Evolutionary conservation across 768 basidiomycete species (phyloP).

Genomic region (Leccinellum luteum): DNA sequence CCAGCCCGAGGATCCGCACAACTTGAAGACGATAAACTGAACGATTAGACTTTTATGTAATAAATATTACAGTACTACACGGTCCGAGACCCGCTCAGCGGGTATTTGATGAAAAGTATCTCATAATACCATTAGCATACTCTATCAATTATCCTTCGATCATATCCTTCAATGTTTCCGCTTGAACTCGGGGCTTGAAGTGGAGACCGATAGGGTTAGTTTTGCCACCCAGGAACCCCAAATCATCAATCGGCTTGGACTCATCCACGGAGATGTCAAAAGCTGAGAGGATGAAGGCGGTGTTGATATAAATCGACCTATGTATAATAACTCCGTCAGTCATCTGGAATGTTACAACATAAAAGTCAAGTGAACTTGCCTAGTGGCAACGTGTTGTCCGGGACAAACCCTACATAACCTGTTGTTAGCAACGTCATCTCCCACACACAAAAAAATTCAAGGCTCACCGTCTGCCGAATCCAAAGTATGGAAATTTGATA

Average conservation of each 20-base stretch:
- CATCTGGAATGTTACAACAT: neutral
- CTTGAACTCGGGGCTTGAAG: constrained; percentile 44
- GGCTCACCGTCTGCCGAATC: constrained; percentile 43
- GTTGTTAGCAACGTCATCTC: neutral
- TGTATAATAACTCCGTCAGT: neutral
- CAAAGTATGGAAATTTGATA: constrained; percentile 47
- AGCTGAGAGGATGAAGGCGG: constrained; percentile 58
- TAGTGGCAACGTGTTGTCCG: constrained; percentile 51
- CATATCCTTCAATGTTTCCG: constrained; percentile 8
- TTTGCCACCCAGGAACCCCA: constrained; percentile 44
- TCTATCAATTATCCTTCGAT: neutral
- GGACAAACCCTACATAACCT: constrained; percentile 47
- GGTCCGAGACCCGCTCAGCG: too few species aligned
- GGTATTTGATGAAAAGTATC: too few species aligned
- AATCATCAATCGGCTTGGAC: constrained; percentile 49
- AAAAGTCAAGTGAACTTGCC: constrained; percentile 24
- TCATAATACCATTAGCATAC: neutral
- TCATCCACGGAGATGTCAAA: constrained; percentile 50
- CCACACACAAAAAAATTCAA: neutral
- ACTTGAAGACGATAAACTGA: neutral
- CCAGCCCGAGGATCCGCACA: neutral
- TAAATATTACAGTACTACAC: too few species aligned
- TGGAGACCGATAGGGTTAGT: constrained; percentile 48
- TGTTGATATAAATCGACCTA: constrained; percentile 60
- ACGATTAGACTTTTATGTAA: too few species aligned